Evolutionary conservation across 1,284 basidiomycete genomes (phyloP).

Genomic region (Apiotrichum mycotoxinovorans): DNA sequence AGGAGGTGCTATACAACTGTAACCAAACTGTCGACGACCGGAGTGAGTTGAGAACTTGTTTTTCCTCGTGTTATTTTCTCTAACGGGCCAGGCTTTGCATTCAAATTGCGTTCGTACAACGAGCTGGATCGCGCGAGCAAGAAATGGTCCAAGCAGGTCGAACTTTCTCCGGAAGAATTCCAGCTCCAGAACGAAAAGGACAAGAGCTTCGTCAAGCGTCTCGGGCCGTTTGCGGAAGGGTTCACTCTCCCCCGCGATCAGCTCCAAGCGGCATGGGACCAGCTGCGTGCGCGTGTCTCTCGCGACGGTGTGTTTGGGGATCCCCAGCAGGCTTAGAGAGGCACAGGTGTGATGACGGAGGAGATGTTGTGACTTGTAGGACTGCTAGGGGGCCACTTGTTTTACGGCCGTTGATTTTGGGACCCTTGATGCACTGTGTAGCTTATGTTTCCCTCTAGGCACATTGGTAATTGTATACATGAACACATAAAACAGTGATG

Average conservation of each 20-base stretch:
- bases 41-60: slow-evolving; percentile 42
- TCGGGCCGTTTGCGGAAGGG: slow-evolving; percentile 31
- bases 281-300: slow-evolving; percentile 23
- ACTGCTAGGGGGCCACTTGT: neutral
- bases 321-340: neutral
- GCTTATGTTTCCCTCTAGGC: neutral
- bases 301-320: slow-evolving; percentile 9
- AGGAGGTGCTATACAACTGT: slow-evolving; percentile 43
- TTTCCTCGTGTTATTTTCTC: neutral
- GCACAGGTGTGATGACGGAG: neutral
- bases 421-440: neutral
- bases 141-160: slow-evolving; percentile 28
- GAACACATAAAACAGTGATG: no score
- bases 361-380: neutral
- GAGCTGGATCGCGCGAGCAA: slow-evolving; percentile 26
- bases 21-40: slow-evolving; percentile 35
- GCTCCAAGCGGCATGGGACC: slow-evolving; percentile 23
- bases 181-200: slow-evolving; percentile 34
- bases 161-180: slow-evolving; percentile 31
- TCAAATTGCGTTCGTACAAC: slow-evolving; percentile 41
- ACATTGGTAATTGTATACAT: neutral
- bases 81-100: slow-evolving; percentile 37
- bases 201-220: slow-evolving; percentile 25
- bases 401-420: neutral
- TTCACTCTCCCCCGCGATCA: slow-evolving; percentile 30